Conservation (phyloP, 768 basidiomycete species). For the Kwoniella pini region DNA sequence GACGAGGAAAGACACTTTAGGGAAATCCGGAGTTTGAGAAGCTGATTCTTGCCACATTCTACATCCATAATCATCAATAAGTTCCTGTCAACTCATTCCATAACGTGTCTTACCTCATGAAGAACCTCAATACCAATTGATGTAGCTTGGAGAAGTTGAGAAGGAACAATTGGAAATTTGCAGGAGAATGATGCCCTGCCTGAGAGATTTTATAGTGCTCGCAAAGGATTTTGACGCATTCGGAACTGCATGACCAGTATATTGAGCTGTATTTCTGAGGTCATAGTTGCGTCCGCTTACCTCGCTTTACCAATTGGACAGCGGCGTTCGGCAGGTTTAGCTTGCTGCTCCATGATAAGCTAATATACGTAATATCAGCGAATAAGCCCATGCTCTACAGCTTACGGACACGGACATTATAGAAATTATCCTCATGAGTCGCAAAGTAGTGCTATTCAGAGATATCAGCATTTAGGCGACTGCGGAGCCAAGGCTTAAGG, state of each 20-base stretch:
- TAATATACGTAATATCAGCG: slow-evolving; percentile 16
- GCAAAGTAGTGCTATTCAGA: slow-evolving; percentile 38
- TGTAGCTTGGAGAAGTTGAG: slow-evolving; percentile 41
- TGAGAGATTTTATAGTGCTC: slow-evolving; percentile 47
- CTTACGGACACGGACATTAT: slow-evolving; percentile 18
- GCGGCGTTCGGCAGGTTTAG: slow-evolving; percentile 24
- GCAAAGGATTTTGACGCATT: slow-evolving; percentile 47
- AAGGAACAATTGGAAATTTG: slow-evolving; percentile 42
- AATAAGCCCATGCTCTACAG: neutral
- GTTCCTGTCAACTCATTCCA: no score
- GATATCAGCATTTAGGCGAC: neutral
- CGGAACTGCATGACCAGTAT: slow-evolving; percentile 24
- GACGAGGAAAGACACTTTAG: slow-evolving; percentile 36
- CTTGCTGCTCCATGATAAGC: slow-evolving; percentile 44
- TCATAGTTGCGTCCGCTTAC: slow-evolving; percentile 12
- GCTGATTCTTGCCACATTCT: slow-evolving; percentile 50
- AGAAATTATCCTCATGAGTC: slow-evolving; percentile 41
- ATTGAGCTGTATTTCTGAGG: slow-evolving; percentile 1
- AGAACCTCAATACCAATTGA: slow-evolving; percentile 40
- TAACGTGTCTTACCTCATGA: slow-evolving; percentile 31
- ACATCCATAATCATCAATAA: no score
- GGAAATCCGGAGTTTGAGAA: slow-evolving; percentile 35
- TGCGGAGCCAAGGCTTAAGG: neutral
- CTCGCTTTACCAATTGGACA: slow-evolving; percentile 47
- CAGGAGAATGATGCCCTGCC: slow-evolving; percentile 35